Evolutionary conservation across 768 basidiomycete genomes (phyloP), one percentile per base, ranked within the genome.

Genomic region (Dacryopinax spathularia): DNA sequence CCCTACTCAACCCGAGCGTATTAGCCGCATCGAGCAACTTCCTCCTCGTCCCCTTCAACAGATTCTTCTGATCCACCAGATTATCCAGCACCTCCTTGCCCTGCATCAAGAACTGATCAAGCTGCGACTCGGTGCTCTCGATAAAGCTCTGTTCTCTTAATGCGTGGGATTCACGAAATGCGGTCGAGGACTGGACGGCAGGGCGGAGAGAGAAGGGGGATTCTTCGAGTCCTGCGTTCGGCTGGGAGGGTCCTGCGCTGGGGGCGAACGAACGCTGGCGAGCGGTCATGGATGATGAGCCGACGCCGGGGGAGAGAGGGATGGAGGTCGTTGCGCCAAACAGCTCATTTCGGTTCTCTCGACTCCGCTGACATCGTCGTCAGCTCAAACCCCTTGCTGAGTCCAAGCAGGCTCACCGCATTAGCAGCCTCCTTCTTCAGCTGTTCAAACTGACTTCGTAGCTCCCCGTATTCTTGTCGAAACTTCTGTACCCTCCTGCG

Each of bases 21-120:
- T 96, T 97, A 56, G 94, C 96, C 41, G 91, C 87, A 71, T 90
- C 87, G 63, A 96, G 75, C 60, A 99, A 74, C 62, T 89, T 80
- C 68, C 84, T 81, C 71, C 91, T 88, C 0, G 96, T 97, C n/a
- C 91, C 94, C 74, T 97, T 98, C 64, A 99, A 77, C 73, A 98
- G 84, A 70, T 88, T 88, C 65, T 91, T 79, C 75, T 99, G 96
- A 72, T 93, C 94, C 44, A 89, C 84, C 35, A 99, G 76, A 71
- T 93, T 95, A 67, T 95, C 91, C 70, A 96, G 74, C 20, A 91
- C 92, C 34, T 93, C 91, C 63, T 88, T 79, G 1, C 96, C 96
- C 72, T 98, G 95, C 0, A 89, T 85, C 60, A 99, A 76, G 71
- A 95, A 97, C 16, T 89, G 88, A 67, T 99, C 96, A 65, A 99